These are phyloP conservation scores for Tulasnella sp. DNA, from an alignment of 768 basidiomycete genomes.

Conservation along the genomic window DNA sequence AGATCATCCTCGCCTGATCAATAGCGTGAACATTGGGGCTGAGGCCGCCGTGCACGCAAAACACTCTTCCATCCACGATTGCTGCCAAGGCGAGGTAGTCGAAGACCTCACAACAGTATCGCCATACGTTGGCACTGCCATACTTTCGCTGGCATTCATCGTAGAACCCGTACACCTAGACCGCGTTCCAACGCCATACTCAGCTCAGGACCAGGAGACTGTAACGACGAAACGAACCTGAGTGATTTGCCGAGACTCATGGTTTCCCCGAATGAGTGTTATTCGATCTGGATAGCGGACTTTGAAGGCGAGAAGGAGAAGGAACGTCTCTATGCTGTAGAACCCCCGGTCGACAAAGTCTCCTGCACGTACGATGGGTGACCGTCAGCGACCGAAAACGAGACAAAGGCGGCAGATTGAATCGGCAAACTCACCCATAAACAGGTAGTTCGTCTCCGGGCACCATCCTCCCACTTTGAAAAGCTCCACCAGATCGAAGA, in stretches of 20 bases:
- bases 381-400: slow-evolving; percentile 18
- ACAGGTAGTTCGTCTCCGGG: slow-evolving; percentile 89
- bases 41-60: slow-evolving; percentile 95
- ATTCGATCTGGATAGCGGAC: slow-evolving; percentile 96
- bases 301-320: slow-evolving; percentile 89
- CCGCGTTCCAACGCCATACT: neutral
- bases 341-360: slow-evolving; percentile 98
- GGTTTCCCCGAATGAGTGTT: slow-evolving; percentile 94
- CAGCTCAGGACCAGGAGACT: slow-evolving; percentile 26
- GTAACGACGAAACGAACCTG: slow-evolving; percentile 36
- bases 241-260: slow-evolving; percentile 95
- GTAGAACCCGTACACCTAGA: slow-evolving; percentile 73
- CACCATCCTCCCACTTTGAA: slow-evolving; percentile 77
- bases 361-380: slow-evolving; percentile 41
- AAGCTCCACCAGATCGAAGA: slow-evolving; percentile 62
- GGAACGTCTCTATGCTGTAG: slow-evolving; percentile 94
- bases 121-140: slow-evolving; percentile 88
- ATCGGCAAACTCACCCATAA: slow-evolving; percentile 57
- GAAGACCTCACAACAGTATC: slow-evolving; percentile 98
- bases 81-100: slow-evolving; percentile 93
- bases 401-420: slow-evolving; percentile 27
- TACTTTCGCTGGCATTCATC: slow-evolving; percentile 98
- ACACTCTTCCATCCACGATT: slow-evolving; percentile 93
- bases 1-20: slow-evolving; percentile 69
- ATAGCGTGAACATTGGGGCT: slow-evolving; percentile 80